Evolutionary conservation across 768 basidiomycete species (phyloP).

Genomic region (Plicaturopsis crispa): DNA sequence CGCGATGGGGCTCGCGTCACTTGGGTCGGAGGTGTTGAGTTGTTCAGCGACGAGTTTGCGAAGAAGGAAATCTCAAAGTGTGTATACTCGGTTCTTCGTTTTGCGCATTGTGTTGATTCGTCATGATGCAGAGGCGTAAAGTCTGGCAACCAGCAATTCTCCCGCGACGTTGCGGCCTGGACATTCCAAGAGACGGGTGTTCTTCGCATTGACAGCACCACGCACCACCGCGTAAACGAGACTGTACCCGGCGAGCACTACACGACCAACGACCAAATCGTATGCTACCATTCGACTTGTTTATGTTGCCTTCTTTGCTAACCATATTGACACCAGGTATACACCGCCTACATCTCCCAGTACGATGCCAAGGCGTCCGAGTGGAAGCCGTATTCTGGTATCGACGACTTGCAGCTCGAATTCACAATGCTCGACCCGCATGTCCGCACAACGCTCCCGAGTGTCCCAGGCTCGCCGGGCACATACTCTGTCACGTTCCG

Average conservation of each 20-base stretch:
- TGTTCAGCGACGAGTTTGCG: conserved; percentile 74
- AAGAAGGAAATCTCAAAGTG: conserved; percentile 54
- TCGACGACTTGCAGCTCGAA: conserved; percentile 83
- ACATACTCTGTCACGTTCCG: conserved; percentile 81
- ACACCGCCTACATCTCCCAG: conserved; percentile 63
- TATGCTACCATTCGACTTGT: conserved; percentile 24
- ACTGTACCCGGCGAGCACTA: conserved; percentile 64
- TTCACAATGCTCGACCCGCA: conserved; percentile 99
- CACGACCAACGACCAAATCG: conserved; percentile 81
- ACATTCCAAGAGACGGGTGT: conserved; percentile 83
- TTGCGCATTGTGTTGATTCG: not conserved
- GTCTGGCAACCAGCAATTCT: conserved; percentile 73
- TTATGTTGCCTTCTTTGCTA: not conserved
- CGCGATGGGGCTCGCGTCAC: conserved; percentile 66
- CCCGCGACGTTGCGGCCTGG: conserved; percentile 76
- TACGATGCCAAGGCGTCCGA: conserved; percentile 44
- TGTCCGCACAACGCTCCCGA: conserved; percentile 69
- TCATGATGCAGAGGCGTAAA: conserved; percentile 36
- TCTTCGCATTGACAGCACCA: conserved; percentile 66
- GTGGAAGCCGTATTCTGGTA: conserved; percentile 69
- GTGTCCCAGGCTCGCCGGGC: conserved; percentile 49
- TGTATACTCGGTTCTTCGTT: conserved; percentile 19
- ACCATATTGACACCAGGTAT: conserved; percentile 43
- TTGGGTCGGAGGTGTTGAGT: conserved; percentile 74
- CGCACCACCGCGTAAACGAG: conserved; percentile 66